These are phyloP conservation scores for Penstemon eatonii DNA, from an alignment of 257 asterid species.

Conservation along the genomic window DNA sequence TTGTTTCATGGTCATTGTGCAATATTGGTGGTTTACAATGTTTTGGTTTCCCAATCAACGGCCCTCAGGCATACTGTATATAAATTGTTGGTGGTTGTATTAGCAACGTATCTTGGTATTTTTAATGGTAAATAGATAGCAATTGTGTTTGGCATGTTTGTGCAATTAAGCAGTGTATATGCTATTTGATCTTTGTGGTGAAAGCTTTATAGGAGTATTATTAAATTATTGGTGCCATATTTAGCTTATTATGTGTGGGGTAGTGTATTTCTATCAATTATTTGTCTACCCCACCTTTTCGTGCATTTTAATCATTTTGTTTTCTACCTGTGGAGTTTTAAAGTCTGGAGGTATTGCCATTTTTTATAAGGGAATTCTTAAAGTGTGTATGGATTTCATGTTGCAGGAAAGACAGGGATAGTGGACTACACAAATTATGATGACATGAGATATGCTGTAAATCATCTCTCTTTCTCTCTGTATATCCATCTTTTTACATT, in stretches of 20 bases:
- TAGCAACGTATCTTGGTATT: background rate
- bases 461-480: slow-evolving; percentile 17
- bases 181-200: no score
- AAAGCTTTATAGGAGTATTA: no score
- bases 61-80: background rate
- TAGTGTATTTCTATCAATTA: background rate
- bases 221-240: no score
- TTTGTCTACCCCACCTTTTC: background rate
- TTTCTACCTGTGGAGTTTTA: slow-evolving; percentile 9
- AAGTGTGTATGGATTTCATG: slow-evolving; percentile 8
- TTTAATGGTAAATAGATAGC: no score
- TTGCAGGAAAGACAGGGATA: slow-evolving; percentile 82
- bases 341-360: slow-evolving; percentile 11
- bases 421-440: slow-evolving; percentile 85
- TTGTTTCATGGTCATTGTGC: background rate
- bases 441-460: slow-evolving; percentile 94
- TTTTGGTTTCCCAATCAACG: background rate
- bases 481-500: background rate
- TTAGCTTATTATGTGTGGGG: background rate
- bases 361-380: slow-evolving; percentile 12
- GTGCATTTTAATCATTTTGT: slow-evolving; percentile 5
- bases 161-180: no score
- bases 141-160: no score
- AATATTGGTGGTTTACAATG: background rate
- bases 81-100: background rate